These are phyloP conservation scores for Zelopaecilomyces penicillatus DNA, from an alignment of 2,329 filamentous ascomycete species.

Conservation along the genomic window DNA sequence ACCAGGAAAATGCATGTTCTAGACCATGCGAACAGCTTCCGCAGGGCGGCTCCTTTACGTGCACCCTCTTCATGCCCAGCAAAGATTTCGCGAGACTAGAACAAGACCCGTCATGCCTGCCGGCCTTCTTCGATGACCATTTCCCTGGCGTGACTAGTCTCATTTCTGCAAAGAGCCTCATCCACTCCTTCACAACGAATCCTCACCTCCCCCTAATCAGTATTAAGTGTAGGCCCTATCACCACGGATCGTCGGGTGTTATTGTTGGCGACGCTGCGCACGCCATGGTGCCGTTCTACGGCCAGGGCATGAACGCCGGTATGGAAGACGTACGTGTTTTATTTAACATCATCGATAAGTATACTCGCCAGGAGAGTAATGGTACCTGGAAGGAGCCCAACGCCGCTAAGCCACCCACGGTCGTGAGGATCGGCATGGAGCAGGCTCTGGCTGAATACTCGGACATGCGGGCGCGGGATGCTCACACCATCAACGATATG, in stretches of 20 bases:
- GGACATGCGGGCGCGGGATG: slow-evolving; percentile 62
- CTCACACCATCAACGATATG: slow-evolving; percentile 84
- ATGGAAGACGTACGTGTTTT: slow-evolving; percentile 88
- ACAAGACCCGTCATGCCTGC: slow-evolving; percentile 47
- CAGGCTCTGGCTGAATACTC: slow-evolving; percentile 72
- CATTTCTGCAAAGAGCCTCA: slow-evolving; percentile 59
- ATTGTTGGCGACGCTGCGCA: slow-evolving; percentile 92
- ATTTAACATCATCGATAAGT: slow-evolving; percentile 70
- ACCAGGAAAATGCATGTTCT: too few species aligned
- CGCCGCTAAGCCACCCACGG: slow-evolving; percentile 35
- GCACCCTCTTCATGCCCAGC: slow-evolving; percentile 81
- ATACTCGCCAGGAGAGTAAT: slow-evolving; percentile 39
- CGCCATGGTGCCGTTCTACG: slow-evolving; percentile 97
- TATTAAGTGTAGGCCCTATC: slow-evolving; percentile 86
- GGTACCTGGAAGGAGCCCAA: slow-evolving; percentile 29
- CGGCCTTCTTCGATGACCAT: slow-evolving; percentile 68
- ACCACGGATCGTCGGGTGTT: slow-evolving; percentile 67
- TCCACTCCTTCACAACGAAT: slow-evolving; percentile 68
- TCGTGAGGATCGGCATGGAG: slow-evolving; percentile 40
- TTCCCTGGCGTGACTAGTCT: slow-evolving; percentile 79
- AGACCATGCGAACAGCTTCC: background rate
- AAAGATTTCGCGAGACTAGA: slow-evolving; percentile 62
- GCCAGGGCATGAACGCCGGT: slow-evolving; percentile 95
- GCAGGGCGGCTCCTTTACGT: slow-evolving; percentile 85
- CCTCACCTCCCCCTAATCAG: slow-evolving; percentile 88